Percentiles rank a stretch among this genome's conserved stretches.
Evolutionary conservation across 306 rosid genomes (phyloP).

Genomic region (Mimosa pudica): DNA sequence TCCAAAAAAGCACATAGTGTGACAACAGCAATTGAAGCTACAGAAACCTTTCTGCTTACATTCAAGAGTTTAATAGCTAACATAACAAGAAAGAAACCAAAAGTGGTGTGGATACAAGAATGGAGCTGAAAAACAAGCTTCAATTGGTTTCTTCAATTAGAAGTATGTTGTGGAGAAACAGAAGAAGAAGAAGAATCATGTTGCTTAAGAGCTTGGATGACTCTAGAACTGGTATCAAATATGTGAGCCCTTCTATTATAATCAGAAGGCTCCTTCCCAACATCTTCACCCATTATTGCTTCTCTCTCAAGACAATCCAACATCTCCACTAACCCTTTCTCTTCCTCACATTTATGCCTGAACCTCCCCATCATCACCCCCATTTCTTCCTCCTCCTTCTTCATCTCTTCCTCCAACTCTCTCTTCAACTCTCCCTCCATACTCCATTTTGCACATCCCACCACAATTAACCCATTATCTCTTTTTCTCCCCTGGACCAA

Average conservation of each 20-base stretch:
- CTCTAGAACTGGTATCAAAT: constrained; percentile 61
- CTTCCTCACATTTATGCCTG: constrained; percentile 57
- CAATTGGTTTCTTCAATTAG: not conserved
- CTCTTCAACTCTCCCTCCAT: constrained; percentile 42
- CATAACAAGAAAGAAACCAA: not conserved
- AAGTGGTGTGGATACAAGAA: not conserved
- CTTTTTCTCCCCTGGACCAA: not conserved
- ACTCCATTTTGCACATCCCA: constrained; percentile 41
- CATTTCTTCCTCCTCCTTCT: constrained; percentile 12
- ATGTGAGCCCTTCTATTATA: constrained; percentile 78
- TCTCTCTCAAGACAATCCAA: constrained; percentile 78
- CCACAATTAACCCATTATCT: constrained; percentile 9
- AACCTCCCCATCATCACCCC: constrained; percentile 29
- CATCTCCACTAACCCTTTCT: constrained; percentile 54
- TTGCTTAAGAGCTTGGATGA: constrained; percentile 76
- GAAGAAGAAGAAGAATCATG: not conserved
- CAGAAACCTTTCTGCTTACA: not conserved
- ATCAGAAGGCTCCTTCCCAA: constrained; percentile 70
- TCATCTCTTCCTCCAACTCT: constrained; percentile 55
- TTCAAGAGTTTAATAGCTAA: not conserved
- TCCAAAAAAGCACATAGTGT: too few species aligned
- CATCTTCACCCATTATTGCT: constrained; percentile 89
- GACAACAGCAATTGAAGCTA: not conserved
- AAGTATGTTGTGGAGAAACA: constrained; percentile 13
- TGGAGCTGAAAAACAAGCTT: not conserved